Base-by-base conservation (phyloP, 2,329 filamentous ascomycete genomes). In the Xylariaceae sp. region DNA sequence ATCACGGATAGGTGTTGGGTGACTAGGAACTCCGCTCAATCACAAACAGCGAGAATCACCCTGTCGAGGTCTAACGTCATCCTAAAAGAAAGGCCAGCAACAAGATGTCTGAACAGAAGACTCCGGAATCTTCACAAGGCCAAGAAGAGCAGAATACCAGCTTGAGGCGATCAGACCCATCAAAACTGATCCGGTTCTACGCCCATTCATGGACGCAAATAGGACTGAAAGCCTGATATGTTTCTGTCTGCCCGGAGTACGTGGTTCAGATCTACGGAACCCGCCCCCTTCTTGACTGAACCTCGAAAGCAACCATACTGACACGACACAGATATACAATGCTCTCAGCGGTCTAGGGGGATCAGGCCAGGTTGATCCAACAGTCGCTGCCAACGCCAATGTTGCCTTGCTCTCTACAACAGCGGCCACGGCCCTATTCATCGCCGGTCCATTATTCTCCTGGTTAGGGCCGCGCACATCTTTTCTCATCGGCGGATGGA, bases 171-270 rank as follows among this genome's bases (percentile, higher is more conserved):
- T 52, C 10, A 11, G 51, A 39, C 17, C 57, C 55, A 5, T 54
- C 55, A 4, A 62, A 57, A 39, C 10, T 62, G 8, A 53, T 60
- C 23, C 30, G 37, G 49, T 55, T 62, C 49, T 60, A 63, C 53
- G 34, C 61, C n/a, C 59, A 63, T 51, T 54, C 56, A 10, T 63
- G 61, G 61, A 61, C 61, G 7, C 61, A 63, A 45, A 63, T 61
- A 42, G 34, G 59, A 15, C 61, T 63, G 8, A 63, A 42, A 63
- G 59, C 45, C 1, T 56, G 2, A 61, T 63, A 8, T 63, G 61
- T 11, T 63, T 63, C 54, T 59, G 61, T 57, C 61, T 63, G 7
- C 59, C 59, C 4, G 61, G 61, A 1, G 59, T 63, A 55, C 50
- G 61, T 57, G 9, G 17, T 18, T 18, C 17, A 18, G 17, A 49